Evolutionary conservation across 1,284 basidiomycete species (phyloP).

Genomic region (Peniophora sp.): DNA sequence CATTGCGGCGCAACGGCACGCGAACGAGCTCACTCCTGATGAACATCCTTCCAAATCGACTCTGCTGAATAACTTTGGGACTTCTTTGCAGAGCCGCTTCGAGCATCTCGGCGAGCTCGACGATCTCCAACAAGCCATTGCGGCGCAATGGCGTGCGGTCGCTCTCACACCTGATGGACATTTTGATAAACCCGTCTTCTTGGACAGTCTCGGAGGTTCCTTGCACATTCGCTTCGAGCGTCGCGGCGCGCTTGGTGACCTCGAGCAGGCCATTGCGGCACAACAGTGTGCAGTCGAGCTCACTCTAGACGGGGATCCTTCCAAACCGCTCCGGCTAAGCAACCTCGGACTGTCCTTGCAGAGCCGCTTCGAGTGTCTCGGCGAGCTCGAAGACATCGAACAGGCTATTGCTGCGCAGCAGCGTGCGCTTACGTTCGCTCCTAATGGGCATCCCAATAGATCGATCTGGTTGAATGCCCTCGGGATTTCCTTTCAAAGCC

Average conservation of each 20-base stretch:
- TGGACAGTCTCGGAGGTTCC: neutral
- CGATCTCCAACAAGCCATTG: neutral
- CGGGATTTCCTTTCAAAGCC: constrained; percentile 20
- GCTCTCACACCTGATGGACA: neutral
- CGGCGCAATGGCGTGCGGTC: neutral
- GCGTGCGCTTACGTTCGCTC: neutral
- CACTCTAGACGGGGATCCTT: neutral
- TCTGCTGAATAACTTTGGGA: neutral
- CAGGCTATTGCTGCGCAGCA: neutral
- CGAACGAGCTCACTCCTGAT: neutral
- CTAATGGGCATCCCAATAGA: neutral
- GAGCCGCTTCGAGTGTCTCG: neutral
- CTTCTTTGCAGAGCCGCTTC: neutral
- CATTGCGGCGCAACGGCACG: neutral
- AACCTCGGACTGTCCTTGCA: neutral
- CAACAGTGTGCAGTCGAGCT: neutral
- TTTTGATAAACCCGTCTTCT: neutral
- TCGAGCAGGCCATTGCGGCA: neutral
- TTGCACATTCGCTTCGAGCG: neutral
- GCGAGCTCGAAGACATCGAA: constrained; percentile 1
- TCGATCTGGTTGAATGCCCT: neutral
- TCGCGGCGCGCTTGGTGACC: neutral
- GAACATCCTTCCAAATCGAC: neutral
- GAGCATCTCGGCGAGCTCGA: neutral
- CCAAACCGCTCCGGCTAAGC: neutral